Percentiles rank a stretch among this genome's conserved stretches.
Evolutionary conservation across 805 yeast species (phyloP).

Genomic region (Saturnispora besseyi): DNA sequence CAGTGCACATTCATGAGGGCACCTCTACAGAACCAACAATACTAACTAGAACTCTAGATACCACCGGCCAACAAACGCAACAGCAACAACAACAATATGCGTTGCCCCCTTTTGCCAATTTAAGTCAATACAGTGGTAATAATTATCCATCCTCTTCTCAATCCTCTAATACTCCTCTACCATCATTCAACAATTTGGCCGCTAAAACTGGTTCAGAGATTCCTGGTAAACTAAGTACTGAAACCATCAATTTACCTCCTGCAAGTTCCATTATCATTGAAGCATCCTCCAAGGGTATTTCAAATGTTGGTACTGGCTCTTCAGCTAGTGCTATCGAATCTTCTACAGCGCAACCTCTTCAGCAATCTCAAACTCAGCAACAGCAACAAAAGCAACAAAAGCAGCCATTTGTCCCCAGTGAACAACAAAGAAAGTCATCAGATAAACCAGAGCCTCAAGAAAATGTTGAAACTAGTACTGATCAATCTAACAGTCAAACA

Average conservation of each 20-base stretch:
- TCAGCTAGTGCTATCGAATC: constrained; percentile 8
- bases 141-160: not conserved
- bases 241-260: constrained; percentile 22
- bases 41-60: not conserved
- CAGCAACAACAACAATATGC: constrained; percentile 2
- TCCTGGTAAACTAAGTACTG: not conserved
- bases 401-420: not conserved
- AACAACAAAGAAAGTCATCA: not conserved
- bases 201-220: not conserved
- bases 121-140: not conserved
- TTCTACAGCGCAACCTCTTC: not conserved
- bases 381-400: too few species aligned
- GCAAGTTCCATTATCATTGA: constrained; percentile 17
- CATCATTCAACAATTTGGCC: not conserved
- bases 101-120: constrained; percentile 4
- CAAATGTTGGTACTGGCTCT: constrained; percentile 4
- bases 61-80: not conserved
- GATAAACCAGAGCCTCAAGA: not conserved
- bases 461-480: constrained; percentile 7
- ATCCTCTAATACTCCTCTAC: not conserved
- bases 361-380: too few species aligned
- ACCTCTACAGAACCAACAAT: not conserved
- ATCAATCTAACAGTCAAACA: constrained; percentile 8
- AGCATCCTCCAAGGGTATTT: constrained; percentile 8
- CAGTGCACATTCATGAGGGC: constrained; percentile 6